Conservation (phyloP, 2,329 filamentous ascomycete genomes). For the Zalaria obscura region DNA sequence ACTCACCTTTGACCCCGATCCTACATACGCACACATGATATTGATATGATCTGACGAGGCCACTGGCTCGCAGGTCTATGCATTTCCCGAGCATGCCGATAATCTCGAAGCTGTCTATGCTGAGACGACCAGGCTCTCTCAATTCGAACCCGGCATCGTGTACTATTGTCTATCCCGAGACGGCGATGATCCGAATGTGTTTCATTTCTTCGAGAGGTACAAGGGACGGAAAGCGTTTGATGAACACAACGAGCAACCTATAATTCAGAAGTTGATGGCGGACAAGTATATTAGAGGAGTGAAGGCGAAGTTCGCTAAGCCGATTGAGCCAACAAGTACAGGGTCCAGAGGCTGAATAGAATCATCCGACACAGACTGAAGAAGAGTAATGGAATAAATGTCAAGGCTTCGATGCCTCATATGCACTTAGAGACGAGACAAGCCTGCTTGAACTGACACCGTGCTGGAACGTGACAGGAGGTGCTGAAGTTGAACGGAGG, state of each 20-base stretch:
- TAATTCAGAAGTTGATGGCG: constrained; percentile 15
- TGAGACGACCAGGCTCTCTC: constrained; percentile 14
- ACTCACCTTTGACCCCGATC: neutral
- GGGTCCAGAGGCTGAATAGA: too few relatives aligned
- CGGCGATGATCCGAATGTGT: constrained; percentile 14
- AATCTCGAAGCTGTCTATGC: constrained; percentile 18
- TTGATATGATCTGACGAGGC: neutral
- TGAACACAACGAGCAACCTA: constrained; percentile 15
- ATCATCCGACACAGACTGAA: too few relatives aligned
- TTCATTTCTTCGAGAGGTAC: constrained; percentile 22
- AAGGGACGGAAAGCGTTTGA: constrained; percentile 15
- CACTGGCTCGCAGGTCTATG: constrained; percentile 9
- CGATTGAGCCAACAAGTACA: neutral
- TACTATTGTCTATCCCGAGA: constrained; percentile 18
- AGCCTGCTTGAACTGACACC: too few relatives aligned
- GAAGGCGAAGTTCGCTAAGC: neutral
- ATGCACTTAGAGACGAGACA: too few relatives aligned
- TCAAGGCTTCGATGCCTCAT: too few relatives aligned
- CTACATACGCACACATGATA: neutral
- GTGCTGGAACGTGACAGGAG: too few relatives aligned
- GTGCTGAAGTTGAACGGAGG: too few relatives aligned
- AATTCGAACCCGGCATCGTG: constrained; percentile 15
- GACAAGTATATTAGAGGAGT: neutral
- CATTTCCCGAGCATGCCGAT: constrained; percentile 17
- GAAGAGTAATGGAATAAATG: too few relatives aligned